A percentile compares a stretch with the other conserved stretches of the same genome.
Conservation (phyloP, 1,139 yeast genomes). For the Candida albicans region DNA sequence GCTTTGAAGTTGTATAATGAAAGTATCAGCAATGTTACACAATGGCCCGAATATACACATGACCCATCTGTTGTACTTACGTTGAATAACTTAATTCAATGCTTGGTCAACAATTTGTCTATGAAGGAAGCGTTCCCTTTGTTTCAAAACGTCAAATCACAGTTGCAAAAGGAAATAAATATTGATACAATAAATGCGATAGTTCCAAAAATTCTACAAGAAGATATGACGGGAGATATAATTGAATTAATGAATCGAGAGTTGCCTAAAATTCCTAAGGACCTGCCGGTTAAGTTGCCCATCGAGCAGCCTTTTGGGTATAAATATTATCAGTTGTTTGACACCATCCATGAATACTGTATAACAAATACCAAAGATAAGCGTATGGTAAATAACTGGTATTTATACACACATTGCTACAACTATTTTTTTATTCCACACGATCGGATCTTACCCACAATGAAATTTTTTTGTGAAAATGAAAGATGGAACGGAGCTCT, state of each 20-base stretch:
- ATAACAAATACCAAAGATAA: constrained; percentile 41
- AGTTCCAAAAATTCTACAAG: constrained; percentile 45
- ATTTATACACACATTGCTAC: constrained; percentile 59
- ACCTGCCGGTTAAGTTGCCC: constrained; percentile 26
- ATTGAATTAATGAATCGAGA: constrained; percentile 61
- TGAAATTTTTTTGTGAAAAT: constrained; percentile 58
- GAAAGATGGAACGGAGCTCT: constrained; percentile 66
- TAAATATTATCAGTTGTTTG: constrained; percentile 34
- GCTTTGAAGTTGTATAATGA: constrained; percentile 37
- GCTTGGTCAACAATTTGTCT: constrained; percentile 20
- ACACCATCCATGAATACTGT: constrained; percentile 48
- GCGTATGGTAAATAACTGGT: constrained; percentile 58
- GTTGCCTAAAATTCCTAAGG: constrained; percentile 47
- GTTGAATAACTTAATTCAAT: constrained; percentile 33
- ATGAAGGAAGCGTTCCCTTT: constrained; percentile 30
- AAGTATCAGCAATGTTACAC: constrained; percentile 24
- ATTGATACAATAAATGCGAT: constrained; percentile 49
- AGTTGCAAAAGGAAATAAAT: constrained; percentile 31
- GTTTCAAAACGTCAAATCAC: constrained; percentile 40
- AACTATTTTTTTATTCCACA: constrained; percentile 60
- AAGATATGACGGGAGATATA: constrained; percentile 56
- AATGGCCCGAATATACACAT: constrained; percentile 30
- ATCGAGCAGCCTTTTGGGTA: constrained; percentile 25
- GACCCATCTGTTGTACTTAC: constrained; percentile 34
- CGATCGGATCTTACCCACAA: constrained; percentile 59